Base-by-base conservation (phyloP, 768 basidiomycete genomes). In the Hysterangium stoloniferum region DNA sequence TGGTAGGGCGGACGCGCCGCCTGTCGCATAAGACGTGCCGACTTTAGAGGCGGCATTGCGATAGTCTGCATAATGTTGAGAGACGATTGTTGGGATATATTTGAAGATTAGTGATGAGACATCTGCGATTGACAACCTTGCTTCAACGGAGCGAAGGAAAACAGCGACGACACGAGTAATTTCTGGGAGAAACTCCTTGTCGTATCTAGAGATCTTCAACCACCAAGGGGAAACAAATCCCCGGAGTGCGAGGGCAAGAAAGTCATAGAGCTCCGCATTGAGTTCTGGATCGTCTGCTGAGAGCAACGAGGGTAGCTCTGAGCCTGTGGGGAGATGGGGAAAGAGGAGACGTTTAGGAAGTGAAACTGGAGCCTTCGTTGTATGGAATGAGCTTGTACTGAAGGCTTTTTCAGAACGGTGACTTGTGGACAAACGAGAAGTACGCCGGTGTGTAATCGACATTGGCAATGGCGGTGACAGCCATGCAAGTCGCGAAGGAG, bases 171-270 rank as follows among this genome's bases (percentile, higher is more conserved):
- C 70, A 32, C 62, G 64, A 0, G 82, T 73, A 44, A 90, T 77
- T 55, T 85, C 78, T 20, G 86, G 83, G 24, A 90, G 75, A 52
- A 93, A 75, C 49, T 88, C 82, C 60, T 79, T 87, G 75, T 92
- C 89, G 55, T 87, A 86, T 53, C 85, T 77, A 1, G 88, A 78
- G 47, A 92, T 74, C 59, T 80, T 86, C 28, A 84, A 73, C 86
- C 89, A 93, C 90, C 89, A 93, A 1, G 86, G 83, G 41, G 80
- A 77, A 32, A 93, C 78, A 59, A 75, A 85, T 5, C 87, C 87
- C 29, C 89, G 76, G 20, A 93, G 73, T 8, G 81, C 76, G 52
- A 91, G 81, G 0, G 90, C 88, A 28, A 90, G 71, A 52, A 90
- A 72, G 65, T 91, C 84, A 60, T 91, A 90, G 4, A 86, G 64